Evolutionary conservation across 2,329 filamentous ascomycete genomes (phyloP), one percentile per base, ranked within the genome.

Genomic region (Colletotrichum australisinense): DNA sequence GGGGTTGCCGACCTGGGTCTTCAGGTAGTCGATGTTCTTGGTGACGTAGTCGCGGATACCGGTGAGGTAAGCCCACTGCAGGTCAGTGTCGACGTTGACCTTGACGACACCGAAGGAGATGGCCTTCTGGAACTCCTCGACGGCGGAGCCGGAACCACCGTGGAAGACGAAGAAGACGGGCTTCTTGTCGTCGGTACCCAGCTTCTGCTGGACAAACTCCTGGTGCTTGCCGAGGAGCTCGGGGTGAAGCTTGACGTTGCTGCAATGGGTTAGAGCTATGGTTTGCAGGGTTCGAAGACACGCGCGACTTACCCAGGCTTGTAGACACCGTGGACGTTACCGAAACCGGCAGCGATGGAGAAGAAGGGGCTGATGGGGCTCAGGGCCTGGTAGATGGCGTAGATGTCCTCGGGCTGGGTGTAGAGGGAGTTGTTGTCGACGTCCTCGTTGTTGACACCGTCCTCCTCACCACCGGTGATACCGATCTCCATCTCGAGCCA

Each of bases 91-190:
- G 80, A 99, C 89, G 89, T 99, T 99, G 87, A 99, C 97, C 93
- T 99, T 99, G 88, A 98, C 93, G 79, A 99, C 96, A 89, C 97
- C 97, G 86, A 96, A 93, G 83, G 88, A 87, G 85, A 98, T 98
- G 82, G 95, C 96, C 79, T 95, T 91, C 76, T 88, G 89, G 90
- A 94, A 99, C 88, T 99, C 97, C 79, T 94, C 86, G 89, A 98
- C 97, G 83, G 90, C 89, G 77, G 94, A 97, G 78, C 97, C 97
- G 76, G 94, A 97, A 80, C 97, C 97, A 81, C 97, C 97, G 90
- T 99, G 97, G 93, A 99, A 99, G 84, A 99, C 97, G 81, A 99
- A 95, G 92, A 95, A 98, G 82, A 98, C 94, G 78, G 97, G 97
- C 93, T 98, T 98, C 82, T 94, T 90, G 77, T 94, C 90, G 79